Base-by-base conservation (phyloP, 2,329 filamentous ascomycete species). In the Berkeleyomyces rouxiae region DNA sequence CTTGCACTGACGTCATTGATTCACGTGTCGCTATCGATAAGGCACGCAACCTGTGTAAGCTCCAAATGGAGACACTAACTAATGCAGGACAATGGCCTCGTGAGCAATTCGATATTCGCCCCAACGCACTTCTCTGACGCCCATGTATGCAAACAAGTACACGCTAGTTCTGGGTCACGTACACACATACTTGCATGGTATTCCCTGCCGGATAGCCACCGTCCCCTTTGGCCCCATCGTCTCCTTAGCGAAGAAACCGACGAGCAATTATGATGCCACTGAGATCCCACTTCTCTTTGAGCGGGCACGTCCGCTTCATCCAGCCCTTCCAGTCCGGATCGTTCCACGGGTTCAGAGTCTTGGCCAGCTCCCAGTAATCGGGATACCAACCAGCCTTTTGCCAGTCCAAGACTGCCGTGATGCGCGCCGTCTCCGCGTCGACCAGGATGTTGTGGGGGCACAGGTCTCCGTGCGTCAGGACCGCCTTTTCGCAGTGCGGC, bases 371-470 rank as follows among this genome's bases (percentile, higher is more conserved):
- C 70, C 70, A 72, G 59, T 72, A 72, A 31, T 65, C 66, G 4
- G 71, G 70, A 66, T 71, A 72, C 69, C 70, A 72, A 1, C 70
- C 71, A 10, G 70, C 66, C 57, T 70, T 68, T 31, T 66, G 80
- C 83, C 83, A 86, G 68, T 86, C 84, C 0, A 86, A 74, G 0
- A 86, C 64, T 1, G 82, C 84, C 0, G 68, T 73, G 6, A 85
- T 68, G 2, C 67, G 62, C 61, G 78, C 79, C 0, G 74, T 74
- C 1, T 70, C 62, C 0, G 71, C 67, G 61, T 71, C 67, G 13
- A 74, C 67, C 13, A 72, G 59, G 31, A 74, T 72, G 53, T 73
- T 74, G 5, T 69, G 66, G 1, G 69, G 66, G 51, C 71, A 72
- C 4, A 74, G 67, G 58, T 73, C 71, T 1, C 69, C 70, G 61